Base-by-base conservation (phyloP, 371 early-diverging fungal species). In the Apophysomyces elegans region DNA sequence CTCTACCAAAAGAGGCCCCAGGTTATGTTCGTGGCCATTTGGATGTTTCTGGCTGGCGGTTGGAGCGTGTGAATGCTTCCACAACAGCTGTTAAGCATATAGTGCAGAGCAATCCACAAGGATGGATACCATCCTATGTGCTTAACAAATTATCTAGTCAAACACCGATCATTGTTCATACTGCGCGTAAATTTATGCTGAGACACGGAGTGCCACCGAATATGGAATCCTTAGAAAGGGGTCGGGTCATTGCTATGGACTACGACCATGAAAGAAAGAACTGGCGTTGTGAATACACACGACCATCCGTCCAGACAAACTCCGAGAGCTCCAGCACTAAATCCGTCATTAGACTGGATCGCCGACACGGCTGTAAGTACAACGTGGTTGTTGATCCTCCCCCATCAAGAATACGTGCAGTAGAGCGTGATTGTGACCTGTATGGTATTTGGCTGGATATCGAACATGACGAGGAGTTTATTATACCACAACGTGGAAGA, bases 301-400 rank as follows among this genome's bases (percentile, higher is more conserved):
- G 75, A 21, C 58, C 71, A 7, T 60, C 66, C 2, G 9, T 50
- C 41, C 64, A 43, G 7, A 36, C 37, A 37, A 61, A 45, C 9
- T 63, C 37, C 37, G 60, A 41, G 14, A 37, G 50, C 13, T 46
- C 58, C 13, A 61, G 57, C 1, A 72, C 70, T 1, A 47, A 68
- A 2, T 77, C 80, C 0, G 72, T 76, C n/a, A 77, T 86, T n/a
- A 80, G 87, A 9, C 18, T 86, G 56, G 84, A 81, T 67, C 73
- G 74, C 2, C 74, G 81, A 18, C 69, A 71, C 16, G 73, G 73
- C 8, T 76, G 80, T 18, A 21, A 54, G 0, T 85, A 80, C 50
- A 76, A 75, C 9, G 73, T 85, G 7, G 81, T 81, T 0, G 79
- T 86, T 58, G 87, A 86, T 58, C 87, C 87, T 11, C 87, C 87